Evolutionary conservation across 441 rosid genomes (phyloP).

Genomic region (Raphanus hybrid): DNA sequence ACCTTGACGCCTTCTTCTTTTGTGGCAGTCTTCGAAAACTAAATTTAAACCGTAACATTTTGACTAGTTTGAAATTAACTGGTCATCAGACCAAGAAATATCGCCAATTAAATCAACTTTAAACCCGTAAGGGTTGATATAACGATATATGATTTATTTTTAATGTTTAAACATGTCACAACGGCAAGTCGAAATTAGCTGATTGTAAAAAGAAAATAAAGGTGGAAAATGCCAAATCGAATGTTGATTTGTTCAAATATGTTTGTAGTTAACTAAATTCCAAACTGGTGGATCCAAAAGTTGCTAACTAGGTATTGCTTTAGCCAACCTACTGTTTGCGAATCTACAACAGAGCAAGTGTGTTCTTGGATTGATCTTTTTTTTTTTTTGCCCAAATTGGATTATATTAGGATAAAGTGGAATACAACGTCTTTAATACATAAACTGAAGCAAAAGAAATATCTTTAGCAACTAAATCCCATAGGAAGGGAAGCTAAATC

Average conservation of each 20-base stretch:
- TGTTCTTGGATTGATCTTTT: conserved; percentile 13
- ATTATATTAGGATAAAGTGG: too few relatives aligned
- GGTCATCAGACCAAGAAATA: background rate
- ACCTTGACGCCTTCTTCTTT: background rate
- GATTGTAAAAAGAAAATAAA: background rate
- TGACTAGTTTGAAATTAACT: background rate
- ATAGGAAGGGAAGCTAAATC: too few relatives aligned
- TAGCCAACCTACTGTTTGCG: conserved; percentile 22
- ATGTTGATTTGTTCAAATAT: conserved; percentile 5
- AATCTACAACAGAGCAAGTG: conserved; percentile 6
- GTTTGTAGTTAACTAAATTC: background rate
- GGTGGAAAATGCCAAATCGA: background rate
- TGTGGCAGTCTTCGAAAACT: background rate
- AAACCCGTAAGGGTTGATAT: background rate
- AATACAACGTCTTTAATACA: too few relatives aligned
- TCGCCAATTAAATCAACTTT: too few relatives aligned
- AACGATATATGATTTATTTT: background rate
- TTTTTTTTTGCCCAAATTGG: too few relatives aligned
- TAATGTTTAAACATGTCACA: background rate
- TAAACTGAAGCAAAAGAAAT: too few relatives aligned
- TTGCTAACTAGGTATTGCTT: conserved; percentile 21
- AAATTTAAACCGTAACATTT: background rate
- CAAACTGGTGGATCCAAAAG: conserved; percentile 19
- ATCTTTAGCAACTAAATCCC: too few relatives aligned
- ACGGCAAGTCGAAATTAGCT: background rate